These are phyloP conservation scores for Halophytophthora polymorphica DNA, from an alignment of 352 stramenopile genomes.

Conservation along the genomic window DNA sequence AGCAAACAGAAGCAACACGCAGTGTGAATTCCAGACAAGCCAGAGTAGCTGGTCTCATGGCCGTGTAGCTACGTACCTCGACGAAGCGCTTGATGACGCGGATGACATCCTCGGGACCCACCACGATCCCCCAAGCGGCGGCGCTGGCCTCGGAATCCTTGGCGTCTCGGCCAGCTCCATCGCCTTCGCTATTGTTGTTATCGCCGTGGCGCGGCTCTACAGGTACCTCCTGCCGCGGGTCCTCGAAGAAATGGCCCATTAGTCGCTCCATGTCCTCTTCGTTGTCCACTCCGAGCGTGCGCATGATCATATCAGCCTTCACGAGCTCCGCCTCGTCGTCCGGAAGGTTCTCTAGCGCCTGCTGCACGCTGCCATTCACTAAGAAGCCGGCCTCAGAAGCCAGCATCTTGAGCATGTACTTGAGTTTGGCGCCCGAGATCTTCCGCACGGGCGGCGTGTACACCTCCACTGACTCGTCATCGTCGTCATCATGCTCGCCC, in stretches of 20 bases:
- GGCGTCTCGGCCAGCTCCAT: conserved; percentile 6
- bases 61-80: conserved; percentile 41
- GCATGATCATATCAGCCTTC: conserved; percentile 87
- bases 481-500: conserved; percentile 20
- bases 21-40: not conserved
- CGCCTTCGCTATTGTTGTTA: conserved; percentile 16
- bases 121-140: conserved; percentile 52
- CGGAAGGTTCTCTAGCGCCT: conserved; percentile 69
- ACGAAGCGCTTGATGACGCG: conserved; percentile 85
- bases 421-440: conserved; percentile 81
- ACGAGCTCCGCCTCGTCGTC: conserved; percentile 81
- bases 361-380: conserved; percentile 74
- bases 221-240: conserved; percentile 51
- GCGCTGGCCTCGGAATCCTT: not conserved
- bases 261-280: conserved; percentile 86
- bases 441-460: conserved; percentile 47
- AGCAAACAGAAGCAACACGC: conserved; percentile 1
- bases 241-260: conserved; percentile 76
- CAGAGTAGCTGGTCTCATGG: not conserved
- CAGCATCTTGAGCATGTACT: conserved; percentile 88
- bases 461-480: conserved; percentile 52
- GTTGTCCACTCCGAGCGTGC: conserved; percentile 77
- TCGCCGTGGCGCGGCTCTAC: conserved; percentile 23
- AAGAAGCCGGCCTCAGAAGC: conserved; percentile 86
- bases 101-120: conserved; percentile 86